Evolutionary conservation across 768 basidiomycete species (phyloP).

Genomic region (Kwoniella europaea): DNA sequence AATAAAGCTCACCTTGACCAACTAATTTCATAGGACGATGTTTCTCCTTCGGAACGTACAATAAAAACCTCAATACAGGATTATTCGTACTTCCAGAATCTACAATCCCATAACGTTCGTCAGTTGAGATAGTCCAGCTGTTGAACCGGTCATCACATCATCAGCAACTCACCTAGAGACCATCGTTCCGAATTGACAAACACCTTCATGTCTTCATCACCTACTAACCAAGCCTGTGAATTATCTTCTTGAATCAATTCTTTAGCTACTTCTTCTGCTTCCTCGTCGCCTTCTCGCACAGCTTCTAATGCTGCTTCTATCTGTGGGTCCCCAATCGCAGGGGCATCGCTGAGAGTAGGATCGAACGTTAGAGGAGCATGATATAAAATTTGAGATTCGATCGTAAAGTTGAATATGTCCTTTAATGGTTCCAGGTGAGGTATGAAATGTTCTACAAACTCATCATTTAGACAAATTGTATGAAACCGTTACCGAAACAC

Average conservation of each 20-base stretch:
- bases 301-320: conserved; percentile 19
- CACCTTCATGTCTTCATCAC: conserved; percentile 81
- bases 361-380: conserved; percentile 86
- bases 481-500: background rate
- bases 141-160: background rate
- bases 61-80: conserved; percentile 87
- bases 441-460: conserved; percentile 67
- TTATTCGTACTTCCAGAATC: conserved; percentile 92
- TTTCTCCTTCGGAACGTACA: conserved; percentile 78
- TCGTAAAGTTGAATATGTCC: conserved; percentile 82
- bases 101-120: conserved; percentile 53
- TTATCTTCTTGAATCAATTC: conserved; percentile 53
- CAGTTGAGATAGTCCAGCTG: background rate
- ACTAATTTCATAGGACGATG: conserved; percentile 74
- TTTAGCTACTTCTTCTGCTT: conserved; percentile 30
- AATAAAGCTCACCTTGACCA: conserved; percentile 59
- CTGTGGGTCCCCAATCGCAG: conserved; percentile 3
- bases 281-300: conserved; percentile 29
- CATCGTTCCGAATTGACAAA: conserved; percentile 97
- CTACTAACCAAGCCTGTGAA: conserved; percentile 64
- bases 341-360: conserved; percentile 58
- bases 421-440: conserved; percentile 70
- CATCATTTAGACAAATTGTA: too few species aligned
- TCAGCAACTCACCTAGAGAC: conserved; percentile 72
- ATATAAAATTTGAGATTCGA: conserved; percentile 93